Evolutionary conservation across 805 yeast species (phyloP).

Genomic region (Spencermartinsiella europaea): DNA sequence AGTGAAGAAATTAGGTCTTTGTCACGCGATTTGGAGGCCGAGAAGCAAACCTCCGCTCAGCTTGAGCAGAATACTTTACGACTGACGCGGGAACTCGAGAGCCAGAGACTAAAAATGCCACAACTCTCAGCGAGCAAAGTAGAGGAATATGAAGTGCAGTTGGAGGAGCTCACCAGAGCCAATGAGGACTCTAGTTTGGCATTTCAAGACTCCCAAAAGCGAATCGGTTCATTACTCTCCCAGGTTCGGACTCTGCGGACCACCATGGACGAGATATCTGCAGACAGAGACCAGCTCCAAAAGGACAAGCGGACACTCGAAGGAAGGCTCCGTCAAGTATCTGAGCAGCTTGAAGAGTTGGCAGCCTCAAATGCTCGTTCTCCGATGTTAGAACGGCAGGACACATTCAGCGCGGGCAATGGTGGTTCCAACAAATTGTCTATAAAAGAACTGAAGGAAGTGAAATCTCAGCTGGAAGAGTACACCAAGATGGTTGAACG

Average conservation of each 20-base stretch:
- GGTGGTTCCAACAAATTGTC: not conserved
- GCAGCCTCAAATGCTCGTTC: constrained; percentile 15
- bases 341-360: constrained; percentile 38
- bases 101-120: not conserved
- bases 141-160: constrained; percentile 24
- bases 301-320: constrained; percentile 47
- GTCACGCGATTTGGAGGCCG: constrained; percentile 24
- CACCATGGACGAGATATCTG: constrained; percentile 54
- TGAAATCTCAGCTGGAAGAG: constrained; percentile 35
- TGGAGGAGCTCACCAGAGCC: constrained; percentile 34
- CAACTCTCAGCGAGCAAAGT: constrained; percentile 10
- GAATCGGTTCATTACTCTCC: constrained; percentile 40
- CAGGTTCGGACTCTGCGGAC: constrained; percentile 56
- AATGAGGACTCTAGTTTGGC: constrained; percentile 39
- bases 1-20: constrained; percentile 27
- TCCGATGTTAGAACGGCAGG: constrained; percentile 1
- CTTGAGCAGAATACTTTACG: constrained; percentile 41
- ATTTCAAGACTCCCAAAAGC: constrained; percentile 43
- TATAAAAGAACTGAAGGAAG: constrained; percentile 16
- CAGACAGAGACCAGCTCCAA: constrained; percentile 58
- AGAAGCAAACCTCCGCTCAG: constrained; percentile 50
- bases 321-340: constrained; percentile 38
- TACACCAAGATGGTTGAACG: constrained; percentile 24
- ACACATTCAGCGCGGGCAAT: constrained; percentile 1
- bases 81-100: constrained; percentile 20